phyloP scores from a whole-genome alignment of 176 grass and related monocot species.

The Miscanthus lutarioriparius region DNA sequence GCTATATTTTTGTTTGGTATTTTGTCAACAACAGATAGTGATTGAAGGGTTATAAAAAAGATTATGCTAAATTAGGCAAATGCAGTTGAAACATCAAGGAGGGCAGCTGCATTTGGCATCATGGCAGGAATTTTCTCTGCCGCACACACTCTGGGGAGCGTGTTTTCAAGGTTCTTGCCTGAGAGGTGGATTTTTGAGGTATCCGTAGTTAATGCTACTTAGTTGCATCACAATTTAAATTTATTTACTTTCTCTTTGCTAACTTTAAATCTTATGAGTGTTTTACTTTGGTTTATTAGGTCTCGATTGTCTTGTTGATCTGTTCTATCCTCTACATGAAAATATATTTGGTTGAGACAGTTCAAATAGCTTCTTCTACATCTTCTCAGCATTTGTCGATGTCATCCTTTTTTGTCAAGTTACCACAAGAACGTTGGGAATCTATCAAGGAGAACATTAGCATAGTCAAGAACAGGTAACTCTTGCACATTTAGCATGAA shows the following conservation, averaged over 20 bases:
- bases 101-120: constrained; percentile 64
- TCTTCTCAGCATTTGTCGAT: constrained; percentile 34
- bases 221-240: not conserved
- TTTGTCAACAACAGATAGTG: not conserved
- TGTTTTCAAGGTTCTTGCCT: constrained; percentile 69
- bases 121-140: constrained; percentile 78
- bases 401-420: constrained; percentile 40
- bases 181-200: constrained; percentile 80
- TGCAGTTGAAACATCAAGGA: constrained; percentile 57
- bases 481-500: not conserved
- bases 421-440: constrained; percentile 52
- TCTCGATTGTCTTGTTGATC: constrained; percentile 66
- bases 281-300: constrained; percentile 21
- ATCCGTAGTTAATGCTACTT: not conserved
- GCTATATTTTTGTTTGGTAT: not conserved
- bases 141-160: constrained; percentile 65
- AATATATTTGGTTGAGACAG: constrained; percentile 68
- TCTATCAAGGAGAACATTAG: constrained; percentile 63
- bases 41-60: not conserved
- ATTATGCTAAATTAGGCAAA: constrained; percentile 57
- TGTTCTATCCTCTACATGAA: constrained; percentile 72
- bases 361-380: constrained; percentile 41
- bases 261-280: not conserved
- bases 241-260: not conserved
- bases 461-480: constrained; percentile 57